Conservation (phyloP, 441 rosid species). For the Monsonia emarginata region DNA sequence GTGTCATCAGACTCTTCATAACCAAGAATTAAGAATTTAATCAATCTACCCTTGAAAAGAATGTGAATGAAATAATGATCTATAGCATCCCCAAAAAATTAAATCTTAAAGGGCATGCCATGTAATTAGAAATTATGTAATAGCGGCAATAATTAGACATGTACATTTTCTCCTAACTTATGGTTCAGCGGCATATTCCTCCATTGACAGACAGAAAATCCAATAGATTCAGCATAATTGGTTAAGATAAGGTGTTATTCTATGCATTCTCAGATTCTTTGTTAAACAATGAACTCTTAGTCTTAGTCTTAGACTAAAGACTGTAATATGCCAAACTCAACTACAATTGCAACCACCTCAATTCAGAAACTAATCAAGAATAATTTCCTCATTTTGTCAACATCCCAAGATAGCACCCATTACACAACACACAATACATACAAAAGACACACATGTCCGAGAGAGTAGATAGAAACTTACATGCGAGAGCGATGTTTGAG, state of each 20-base stretch:
- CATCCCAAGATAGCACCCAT: not conserved
- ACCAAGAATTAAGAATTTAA: not conserved
- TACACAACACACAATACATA: not conserved
- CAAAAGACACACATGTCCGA: not conserved
- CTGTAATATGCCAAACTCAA: not conserved
- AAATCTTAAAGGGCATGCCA: not conserved
- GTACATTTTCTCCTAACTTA: not conserved
- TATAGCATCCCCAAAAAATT: not conserved
- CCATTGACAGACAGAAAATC: not conserved
- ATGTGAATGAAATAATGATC: not conserved
- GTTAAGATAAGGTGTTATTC: too few species aligned
- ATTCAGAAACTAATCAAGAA: not conserved
- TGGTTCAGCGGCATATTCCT: not conserved
- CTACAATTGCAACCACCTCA: not conserved
- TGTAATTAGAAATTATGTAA: not conserved
- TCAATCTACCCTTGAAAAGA: not conserved
- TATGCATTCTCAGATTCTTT: not conserved
- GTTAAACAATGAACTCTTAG: not conserved
- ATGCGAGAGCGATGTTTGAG: constrained; percentile 58
- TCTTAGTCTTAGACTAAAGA: not conserved
- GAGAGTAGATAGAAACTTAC: constrained; percentile 30
- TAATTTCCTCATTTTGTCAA: not conserved
- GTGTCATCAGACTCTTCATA: not conserved
- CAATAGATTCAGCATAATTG: not conserved
- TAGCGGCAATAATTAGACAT: not conserved